Conservation (phyloP, 2,329 filamentous ascomycete genomes). For the Drechslerella stenobrocha region DNA sequence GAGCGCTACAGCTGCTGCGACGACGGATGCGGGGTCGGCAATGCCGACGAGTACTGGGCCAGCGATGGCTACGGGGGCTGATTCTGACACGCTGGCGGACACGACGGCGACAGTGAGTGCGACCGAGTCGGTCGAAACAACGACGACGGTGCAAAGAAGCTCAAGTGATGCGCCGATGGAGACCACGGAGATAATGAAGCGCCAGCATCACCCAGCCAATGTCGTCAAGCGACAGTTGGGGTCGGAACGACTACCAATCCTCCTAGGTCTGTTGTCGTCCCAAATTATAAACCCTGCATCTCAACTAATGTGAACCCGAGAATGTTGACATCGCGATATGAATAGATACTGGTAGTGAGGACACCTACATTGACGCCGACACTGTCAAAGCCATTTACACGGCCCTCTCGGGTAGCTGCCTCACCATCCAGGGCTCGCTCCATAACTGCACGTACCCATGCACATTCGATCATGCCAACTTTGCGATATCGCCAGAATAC, state of each 20-base stretch:
- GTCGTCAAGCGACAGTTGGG: not conserved
- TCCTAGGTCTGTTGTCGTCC: not conserved
- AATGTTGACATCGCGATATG: not conserved
- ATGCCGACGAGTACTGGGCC: not conserved
- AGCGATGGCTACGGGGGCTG: not conserved
- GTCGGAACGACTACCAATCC: not conserved
- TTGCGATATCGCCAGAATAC: constrained; percentile 30
- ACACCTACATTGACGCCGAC: constrained; percentile 18
- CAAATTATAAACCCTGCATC: not conserved
- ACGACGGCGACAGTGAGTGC: not conserved
- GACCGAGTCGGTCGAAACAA: not conserved
- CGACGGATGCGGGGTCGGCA: not conserved
- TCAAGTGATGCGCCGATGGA: too few species aligned
- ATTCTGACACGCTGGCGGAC: not conserved
- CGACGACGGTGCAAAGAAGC: not conserved
- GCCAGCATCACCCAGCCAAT: too few species aligned
- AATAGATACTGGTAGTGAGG: constrained; percentile 33
- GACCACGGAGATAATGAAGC: too few species aligned
- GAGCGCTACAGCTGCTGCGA: not conserved
- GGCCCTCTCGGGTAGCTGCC: constrained; percentile 35
- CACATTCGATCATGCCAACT: constrained; percentile 20
- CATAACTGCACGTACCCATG: constrained; percentile 45
- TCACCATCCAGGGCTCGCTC: constrained; percentile 24
- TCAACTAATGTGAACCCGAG: not conserved
- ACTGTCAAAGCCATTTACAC: constrained; percentile 37